Conservation (phyloP, 345 rosid species). For the Isatis tinctoria region DNA sequence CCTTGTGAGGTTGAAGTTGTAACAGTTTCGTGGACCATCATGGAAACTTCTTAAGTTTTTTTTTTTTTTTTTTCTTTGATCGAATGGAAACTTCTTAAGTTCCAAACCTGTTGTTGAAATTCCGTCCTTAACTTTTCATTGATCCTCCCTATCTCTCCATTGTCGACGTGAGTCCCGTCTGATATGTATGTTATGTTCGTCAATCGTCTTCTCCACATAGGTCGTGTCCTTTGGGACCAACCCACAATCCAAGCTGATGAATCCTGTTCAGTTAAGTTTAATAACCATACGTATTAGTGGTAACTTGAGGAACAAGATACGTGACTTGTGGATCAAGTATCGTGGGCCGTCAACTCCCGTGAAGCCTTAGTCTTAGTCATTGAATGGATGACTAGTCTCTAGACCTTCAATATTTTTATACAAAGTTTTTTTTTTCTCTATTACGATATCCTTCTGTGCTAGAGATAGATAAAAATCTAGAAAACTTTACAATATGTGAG, state of each 20-base stretch:
- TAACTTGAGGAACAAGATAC: neutral
- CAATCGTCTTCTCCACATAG: neutral
- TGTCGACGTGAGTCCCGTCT: neutral
- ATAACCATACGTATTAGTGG: neutral
- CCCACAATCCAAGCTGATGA: neutral
- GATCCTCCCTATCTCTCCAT: neutral
- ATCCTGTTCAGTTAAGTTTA: neutral
- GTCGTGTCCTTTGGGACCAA: neutral
- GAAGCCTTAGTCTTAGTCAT: neutral
- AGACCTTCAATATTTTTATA: neutral
- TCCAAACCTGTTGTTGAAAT: neutral
- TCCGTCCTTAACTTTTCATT: neutral
- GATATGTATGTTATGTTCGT: neutral
- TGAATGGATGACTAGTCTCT: neutral
- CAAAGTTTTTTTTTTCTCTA: neutral
- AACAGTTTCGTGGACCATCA: conserved; percentile 6
- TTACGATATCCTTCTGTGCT: neutral
- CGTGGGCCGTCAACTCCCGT: neutral
- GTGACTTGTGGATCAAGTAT: neutral
- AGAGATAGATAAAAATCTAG: neutral
- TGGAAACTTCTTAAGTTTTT: conserved; percentile 16
- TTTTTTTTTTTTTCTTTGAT: too few species aligned
- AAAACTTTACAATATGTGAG: neutral
- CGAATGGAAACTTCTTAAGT: conserved; percentile 15
- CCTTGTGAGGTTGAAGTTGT: neutral